Evolutionary conservation across 148 eudicot genomes (phyloP).

Genomic region (Nyssa sinensis): DNA sequence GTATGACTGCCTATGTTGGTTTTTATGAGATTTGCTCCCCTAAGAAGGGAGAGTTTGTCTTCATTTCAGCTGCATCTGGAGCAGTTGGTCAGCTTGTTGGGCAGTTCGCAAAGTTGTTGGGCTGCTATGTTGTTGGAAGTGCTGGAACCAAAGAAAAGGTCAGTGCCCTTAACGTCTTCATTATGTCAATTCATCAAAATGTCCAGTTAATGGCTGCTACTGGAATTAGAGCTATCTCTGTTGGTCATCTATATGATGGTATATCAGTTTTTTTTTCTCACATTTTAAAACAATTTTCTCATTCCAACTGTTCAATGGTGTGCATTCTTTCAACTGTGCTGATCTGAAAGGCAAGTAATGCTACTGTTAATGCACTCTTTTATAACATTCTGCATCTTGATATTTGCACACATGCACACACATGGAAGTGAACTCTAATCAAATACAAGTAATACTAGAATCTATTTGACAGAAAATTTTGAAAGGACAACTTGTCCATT

Average conservation of each 20-base stretch:
- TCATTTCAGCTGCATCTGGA: constrained; percentile 56
- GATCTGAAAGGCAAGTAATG: background rate
- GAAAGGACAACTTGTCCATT: too few species aligned
- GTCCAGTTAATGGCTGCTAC: background rate
- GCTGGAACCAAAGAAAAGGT: constrained; percentile 57
- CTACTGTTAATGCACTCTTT: background rate
- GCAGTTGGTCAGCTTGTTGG: constrained; percentile 65
- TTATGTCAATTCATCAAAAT: background rate
- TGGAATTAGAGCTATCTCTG: background rate
- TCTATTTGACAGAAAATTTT: background rate
- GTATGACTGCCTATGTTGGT: constrained; percentile 53
- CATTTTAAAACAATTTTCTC: background rate
- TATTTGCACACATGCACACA: too few species aligned
- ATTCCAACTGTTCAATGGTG: background rate
- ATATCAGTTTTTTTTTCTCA: background rate
- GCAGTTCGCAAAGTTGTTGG: constrained; percentile 46
- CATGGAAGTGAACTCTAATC: background rate
- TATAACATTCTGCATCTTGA: too few species aligned
- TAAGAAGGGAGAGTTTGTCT: constrained; percentile 48
- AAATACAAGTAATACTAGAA: too few species aligned
- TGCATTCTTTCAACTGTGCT: background rate
- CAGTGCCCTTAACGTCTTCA: background rate
- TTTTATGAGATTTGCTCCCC: constrained; percentile 45
- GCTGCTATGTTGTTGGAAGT: constrained; percentile 62
- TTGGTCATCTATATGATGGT: background rate